phyloP scores from a whole-genome alignment of 306 rosid genomes.

The Hippophae gyantsensis region DNA sequence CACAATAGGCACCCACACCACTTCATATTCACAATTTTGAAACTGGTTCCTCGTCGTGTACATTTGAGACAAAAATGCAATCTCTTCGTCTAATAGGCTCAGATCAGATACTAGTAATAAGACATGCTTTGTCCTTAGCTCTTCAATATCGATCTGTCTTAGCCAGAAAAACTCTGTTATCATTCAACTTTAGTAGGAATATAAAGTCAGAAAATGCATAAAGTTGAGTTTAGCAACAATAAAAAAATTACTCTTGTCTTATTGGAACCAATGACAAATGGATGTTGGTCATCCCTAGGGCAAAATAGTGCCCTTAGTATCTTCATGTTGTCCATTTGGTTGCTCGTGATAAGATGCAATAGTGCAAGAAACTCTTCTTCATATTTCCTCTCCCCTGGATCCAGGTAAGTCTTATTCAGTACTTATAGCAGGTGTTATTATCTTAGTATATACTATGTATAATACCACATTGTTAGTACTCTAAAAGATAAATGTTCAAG shows the following conservation, averaged over 20 bases:
- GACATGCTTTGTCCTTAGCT: constrained; percentile 66
- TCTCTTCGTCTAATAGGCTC: constrained; percentile 57
- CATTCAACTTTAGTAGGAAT: not conserved
- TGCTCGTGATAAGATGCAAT: constrained; percentile 32
- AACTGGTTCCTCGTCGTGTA: constrained; percentile 29
- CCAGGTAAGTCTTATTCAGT: constrained; percentile 12
- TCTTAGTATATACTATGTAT: not conserved
- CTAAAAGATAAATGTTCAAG: not conserved
- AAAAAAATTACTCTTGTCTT: constrained; percentile 33
- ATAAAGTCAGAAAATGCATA: not conserved
- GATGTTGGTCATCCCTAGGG: constrained; percentile 45
- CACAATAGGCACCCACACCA: constrained; percentile 77
- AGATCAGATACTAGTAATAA: constrained; percentile 71
- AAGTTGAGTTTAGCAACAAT: not conserved
- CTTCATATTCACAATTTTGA: constrained; percentile 27
- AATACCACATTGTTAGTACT: not conserved
- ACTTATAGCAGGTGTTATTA: not conserved
- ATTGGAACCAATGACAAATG: constrained; percentile 34
- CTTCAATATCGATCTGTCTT: constrained; percentile 50
- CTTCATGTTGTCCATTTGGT: constrained; percentile 67
- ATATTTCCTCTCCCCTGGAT: constrained; percentile 51
- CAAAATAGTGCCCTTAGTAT: constrained; percentile 43
- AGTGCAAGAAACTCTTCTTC: constrained; percentile 52
- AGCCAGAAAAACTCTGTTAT: constrained; percentile 11
- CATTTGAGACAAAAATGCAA: constrained; percentile 37